These are phyloP conservation scores for Podospora anserina DNA, from an alignment of 495 filamentous ascomycete genomes.

Conservation along the genomic window DNA sequence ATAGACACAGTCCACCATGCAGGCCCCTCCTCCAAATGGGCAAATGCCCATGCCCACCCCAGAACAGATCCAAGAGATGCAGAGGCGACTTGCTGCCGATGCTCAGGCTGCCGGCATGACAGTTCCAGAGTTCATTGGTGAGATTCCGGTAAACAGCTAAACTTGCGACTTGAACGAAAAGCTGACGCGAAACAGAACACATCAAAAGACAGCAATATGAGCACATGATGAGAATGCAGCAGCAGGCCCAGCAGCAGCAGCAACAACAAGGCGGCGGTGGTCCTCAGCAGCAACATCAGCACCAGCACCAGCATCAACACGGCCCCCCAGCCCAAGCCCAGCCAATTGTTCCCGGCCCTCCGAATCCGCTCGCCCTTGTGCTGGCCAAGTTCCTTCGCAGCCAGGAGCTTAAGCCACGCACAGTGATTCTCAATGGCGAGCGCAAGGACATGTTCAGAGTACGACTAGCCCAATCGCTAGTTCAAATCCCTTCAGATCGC, in stretches of 20 bases:
- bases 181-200: slow-evolving; percentile 38
- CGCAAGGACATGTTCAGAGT: slow-evolving; percentile 99
- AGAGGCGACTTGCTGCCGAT: slow-evolving; percentile 75
- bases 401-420: slow-evolving; percentile 85
- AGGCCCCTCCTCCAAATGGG: slow-evolving; percentile 24
- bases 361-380: slow-evolving; percentile 81
- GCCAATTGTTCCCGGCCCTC: slow-evolving; percentile 67
- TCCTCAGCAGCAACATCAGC: slow-evolving; percentile 60
- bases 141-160: neutral
- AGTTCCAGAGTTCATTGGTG: slow-evolving; percentile 63
- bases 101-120: slow-evolving; percentile 72
- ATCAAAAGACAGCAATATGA: slow-evolving; percentile 52
- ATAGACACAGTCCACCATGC: slow-evolving; percentile 7
- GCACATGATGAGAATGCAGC: slow-evolving; percentile 60
- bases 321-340: slow-evolving; percentile 45
- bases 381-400: slow-evolving; percentile 83
- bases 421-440: slow-evolving; percentile 92
- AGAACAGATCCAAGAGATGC: slow-evolving; percentile 80
- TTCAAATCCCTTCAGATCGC: slow-evolving; percentile 7
- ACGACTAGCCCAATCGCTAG: slow-evolving; percentile 15
- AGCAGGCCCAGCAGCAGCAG: slow-evolving; percentile 60
- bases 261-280: slow-evolving; percentile 58
- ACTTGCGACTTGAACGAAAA: neutral
- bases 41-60: slow-evolving; percentile 63
- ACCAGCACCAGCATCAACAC: slow-evolving; percentile 59